These are phyloP conservation scores for Eucalyptus erythrocorys DNA, from an alignment of 345 rosid species.

Conservation along the genomic window DNA sequence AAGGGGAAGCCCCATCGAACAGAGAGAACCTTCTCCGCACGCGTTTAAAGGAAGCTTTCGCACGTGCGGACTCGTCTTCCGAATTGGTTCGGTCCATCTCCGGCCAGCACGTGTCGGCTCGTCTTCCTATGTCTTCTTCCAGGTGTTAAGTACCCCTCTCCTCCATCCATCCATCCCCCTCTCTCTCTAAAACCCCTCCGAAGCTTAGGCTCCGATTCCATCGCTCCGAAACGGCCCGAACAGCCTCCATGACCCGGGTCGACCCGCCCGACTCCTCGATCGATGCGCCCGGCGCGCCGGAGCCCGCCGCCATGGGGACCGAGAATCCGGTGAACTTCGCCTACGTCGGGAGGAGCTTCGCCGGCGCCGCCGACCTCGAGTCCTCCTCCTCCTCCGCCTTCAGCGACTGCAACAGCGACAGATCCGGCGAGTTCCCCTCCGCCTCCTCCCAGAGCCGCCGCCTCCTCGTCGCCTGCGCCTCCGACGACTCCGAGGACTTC, in stretches of 20 bases:
- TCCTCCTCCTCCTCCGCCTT: slow-evolving; percentile 61
- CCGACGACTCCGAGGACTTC: slow-evolving; percentile 72
- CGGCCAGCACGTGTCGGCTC: slow-evolving; percentile 22
- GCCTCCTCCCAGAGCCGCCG: slow-evolving; percentile 57
- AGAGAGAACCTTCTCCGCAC: slow-evolving; percentile 16
- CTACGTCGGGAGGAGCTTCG: slow-evolving; percentile 32
- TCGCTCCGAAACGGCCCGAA: not conserved
- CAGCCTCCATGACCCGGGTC: not conserved
- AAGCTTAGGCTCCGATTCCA: not conserved
- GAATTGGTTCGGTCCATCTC: not conserved
- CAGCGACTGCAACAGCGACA: slow-evolving; percentile 90
- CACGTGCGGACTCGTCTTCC: slow-evolving; percentile 19
- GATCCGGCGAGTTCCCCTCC: slow-evolving; percentile 83
- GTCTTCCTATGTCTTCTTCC: not conserved
- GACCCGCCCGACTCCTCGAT: not conserved
- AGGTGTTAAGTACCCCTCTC: not conserved
- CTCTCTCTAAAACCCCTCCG: not conserved
- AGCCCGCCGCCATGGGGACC: slow-evolving; percentile 17
- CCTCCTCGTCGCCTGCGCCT: slow-evolving; percentile 48
- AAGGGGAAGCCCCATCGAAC: not conserved
- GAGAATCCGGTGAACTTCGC: slow-evolving; percentile 19
- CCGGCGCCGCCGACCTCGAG: slow-evolving; percentile 12
- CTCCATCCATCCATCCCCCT: not conserved
- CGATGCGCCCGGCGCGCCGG: not conserved
- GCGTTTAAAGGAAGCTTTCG: slow-evolving; percentile 28